Percentiles rank a stretch among this genome's conserved stretches.
These are phyloP conservation scores for Epichloe festucae DNA, from an alignment of 2,329 filamentous ascomycete genomes.

Conservation along the genomic window DNA sequence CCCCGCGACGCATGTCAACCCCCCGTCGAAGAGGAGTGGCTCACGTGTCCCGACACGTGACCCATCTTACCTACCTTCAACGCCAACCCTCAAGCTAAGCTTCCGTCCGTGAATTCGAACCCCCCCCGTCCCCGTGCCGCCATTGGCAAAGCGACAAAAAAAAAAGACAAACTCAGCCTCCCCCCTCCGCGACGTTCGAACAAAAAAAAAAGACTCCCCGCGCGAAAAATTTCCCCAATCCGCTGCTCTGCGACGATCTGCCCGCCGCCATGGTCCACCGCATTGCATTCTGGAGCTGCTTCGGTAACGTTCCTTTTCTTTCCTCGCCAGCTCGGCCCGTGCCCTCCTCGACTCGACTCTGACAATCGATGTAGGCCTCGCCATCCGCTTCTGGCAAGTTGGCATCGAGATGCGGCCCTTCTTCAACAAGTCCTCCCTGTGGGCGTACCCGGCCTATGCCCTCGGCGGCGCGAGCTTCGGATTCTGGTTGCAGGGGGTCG, in stretches of 20 bases:
- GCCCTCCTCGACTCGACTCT: neutral
- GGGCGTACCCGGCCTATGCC: conserved; percentile 86
- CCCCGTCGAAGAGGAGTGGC: no score
- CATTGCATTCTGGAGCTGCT: conserved; percentile 76
- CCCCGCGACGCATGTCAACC: no score
- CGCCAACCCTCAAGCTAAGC: no score
- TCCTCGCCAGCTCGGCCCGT: neutral
- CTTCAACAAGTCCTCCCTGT: conserved; percentile 71
- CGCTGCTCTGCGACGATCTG: conserved; percentile 8
- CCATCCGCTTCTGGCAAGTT: conserved; percentile 88
- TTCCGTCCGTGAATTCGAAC: no score
- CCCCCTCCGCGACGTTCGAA: neutral
- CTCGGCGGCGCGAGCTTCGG: conserved; percentile 81
- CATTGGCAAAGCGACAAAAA: neutral
- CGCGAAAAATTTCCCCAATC: no score
- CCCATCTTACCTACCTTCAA: no score
- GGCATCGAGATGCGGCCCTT: conserved; percentile 97
- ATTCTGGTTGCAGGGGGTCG: conserved; percentile 90
- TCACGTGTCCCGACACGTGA: neutral
- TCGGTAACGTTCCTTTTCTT: conserved; percentile 54
- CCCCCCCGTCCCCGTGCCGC: neutral
- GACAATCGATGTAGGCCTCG: conserved; percentile 51
- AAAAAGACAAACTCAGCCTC: neutral
- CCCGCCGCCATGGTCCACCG: conserved; percentile 42
- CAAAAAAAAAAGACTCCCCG: neutral